Evolutionary conservation across 2,329 filamentous ascomycete species (phyloP).

Genomic region (Fusarium anthophilum): DNA sequence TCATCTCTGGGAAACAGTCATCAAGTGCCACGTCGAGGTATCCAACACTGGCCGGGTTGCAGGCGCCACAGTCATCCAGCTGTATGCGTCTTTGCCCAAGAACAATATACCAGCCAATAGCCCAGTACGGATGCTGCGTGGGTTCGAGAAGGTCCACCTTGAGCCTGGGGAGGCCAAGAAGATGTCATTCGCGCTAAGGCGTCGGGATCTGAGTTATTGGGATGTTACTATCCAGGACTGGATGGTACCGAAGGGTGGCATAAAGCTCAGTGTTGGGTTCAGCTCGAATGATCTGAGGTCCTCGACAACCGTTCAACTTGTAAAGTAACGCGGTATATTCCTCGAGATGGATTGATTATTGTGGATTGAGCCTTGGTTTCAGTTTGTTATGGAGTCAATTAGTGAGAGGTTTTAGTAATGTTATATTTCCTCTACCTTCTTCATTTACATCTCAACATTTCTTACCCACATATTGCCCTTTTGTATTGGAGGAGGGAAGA

Average conservation of each 20-base stretch:
- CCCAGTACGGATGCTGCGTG: slow-evolving; percentile 59
- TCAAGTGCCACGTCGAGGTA: not conserved
- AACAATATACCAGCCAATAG: slow-evolving; percentile 51
- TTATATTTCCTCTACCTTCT: fast-evolving
- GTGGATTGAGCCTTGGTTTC: not conserved
- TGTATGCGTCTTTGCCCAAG: slow-evolving; percentile 59
- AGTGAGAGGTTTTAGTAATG: not conserved
- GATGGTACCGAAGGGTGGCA: slow-evolving; percentile 44
- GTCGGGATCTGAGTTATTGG: slow-evolving; percentile 61
- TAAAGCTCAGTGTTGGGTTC: slow-evolving; percentile 39
- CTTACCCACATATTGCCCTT: fast-evolving
- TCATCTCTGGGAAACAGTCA: not conserved
- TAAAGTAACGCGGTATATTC: not conserved
- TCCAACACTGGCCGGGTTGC: slow-evolving; percentile 49
- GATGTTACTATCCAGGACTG: slow-evolving; percentile 54
- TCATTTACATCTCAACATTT: not conserved
- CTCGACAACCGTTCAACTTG: not conserved
- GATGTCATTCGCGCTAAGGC: slow-evolving; percentile 56
- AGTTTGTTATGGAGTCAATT: not conserved
- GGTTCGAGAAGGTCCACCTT: slow-evolving; percentile 61
- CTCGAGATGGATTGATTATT: not conserved
- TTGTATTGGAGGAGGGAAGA: no score
- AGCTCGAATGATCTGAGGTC: slow-evolving; percentile 38
- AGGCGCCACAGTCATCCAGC: slow-evolving; percentile 62
- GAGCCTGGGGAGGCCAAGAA: slow-evolving; percentile 50